Conservation (phyloP, 2,329 filamentous ascomycete genomes). For the Chalaropsis ovoidea region DNA sequence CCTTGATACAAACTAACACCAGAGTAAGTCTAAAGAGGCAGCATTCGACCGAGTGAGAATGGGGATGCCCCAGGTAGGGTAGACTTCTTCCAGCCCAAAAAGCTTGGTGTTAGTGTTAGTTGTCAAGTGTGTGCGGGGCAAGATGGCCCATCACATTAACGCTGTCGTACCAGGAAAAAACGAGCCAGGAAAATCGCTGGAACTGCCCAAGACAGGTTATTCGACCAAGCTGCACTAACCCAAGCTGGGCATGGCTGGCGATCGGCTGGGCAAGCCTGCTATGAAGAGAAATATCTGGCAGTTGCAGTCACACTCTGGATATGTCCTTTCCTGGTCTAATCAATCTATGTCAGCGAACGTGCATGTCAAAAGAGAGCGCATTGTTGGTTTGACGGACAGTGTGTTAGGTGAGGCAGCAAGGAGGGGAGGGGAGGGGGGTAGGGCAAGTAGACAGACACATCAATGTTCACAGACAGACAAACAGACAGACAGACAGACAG, state of each 20-base stretch:
- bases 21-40: background rate
- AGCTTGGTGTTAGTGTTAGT: background rate
- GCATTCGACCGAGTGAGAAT: background rate
- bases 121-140: slow-evolving; percentile 7
- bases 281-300: background rate
- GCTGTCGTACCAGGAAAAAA: background rate
- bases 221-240: background rate
- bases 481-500: too few relatives aligned
- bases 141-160: background rate
- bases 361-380: background rate
- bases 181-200: background rate
- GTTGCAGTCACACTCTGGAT: background rate
- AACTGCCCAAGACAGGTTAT: background rate
- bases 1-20: background rate
- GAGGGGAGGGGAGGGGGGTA: background rate
- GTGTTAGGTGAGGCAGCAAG: too few relatives aligned
- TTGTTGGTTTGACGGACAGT: background rate
- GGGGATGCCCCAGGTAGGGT: background rate
- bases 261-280: background rate
- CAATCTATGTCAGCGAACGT: background rate
- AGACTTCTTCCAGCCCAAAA: background rate
- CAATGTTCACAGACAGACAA: too few relatives aligned
- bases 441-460: too few relatives aligned
- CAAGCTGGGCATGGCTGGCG: slow-evolving; percentile 3
- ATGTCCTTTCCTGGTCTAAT: background rate